Evolutionary conservation across 192 early-diverging fungal genomes (phyloP).

Genomic region (Nowakowskiella sp.): DNA sequence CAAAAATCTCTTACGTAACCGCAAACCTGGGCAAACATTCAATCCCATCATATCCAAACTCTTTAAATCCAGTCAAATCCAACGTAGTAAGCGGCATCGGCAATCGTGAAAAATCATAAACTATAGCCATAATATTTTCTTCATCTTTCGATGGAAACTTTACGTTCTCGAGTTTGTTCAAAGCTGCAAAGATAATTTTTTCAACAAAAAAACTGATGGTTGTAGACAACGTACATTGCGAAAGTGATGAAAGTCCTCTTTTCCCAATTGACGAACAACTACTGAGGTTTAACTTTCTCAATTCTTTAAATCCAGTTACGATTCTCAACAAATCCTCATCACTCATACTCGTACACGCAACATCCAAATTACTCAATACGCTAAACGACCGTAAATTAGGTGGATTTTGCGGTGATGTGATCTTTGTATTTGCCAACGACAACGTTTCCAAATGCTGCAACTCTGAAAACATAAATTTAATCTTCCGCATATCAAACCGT

Average conservation of each 20-base stretch:
- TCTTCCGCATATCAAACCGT: too few relatives aligned
- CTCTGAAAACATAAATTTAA: too few relatives aligned
- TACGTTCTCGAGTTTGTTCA: slow-evolving; percentile 23
- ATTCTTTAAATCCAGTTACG: not conserved
- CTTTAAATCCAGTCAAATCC: slow-evolving; percentile 34
- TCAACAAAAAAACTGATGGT: too few relatives aligned
- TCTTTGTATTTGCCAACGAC: too few relatives aligned
- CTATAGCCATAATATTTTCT: slow-evolving; percentile 32
- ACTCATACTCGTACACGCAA: slow-evolving; percentile 11
- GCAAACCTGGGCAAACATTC: slow-evolving; percentile 14
- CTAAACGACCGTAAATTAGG: not conserved
- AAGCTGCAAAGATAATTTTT: too few relatives aligned
- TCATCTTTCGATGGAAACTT: slow-evolving; percentile 44
- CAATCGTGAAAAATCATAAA: slow-evolving; percentile 15
- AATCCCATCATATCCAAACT: slow-evolving; percentile 37
- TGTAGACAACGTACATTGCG: too few relatives aligned
- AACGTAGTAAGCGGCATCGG: slow-evolving; percentile 34
- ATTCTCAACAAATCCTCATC: slow-evolving; percentile 5
- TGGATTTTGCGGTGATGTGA: slow-evolving; percentile 17
- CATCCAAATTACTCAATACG: slow-evolving; percentile 7
- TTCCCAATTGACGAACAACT: slow-evolving; percentile 8
- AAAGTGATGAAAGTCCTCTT: too few relatives aligned
- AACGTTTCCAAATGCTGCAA: too few relatives aligned
- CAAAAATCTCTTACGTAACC: slow-evolving; percentile 22
- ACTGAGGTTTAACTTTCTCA: slow-evolving; percentile 7